Evolutionary conservation across 208 protist species (phyloP), one percentile per base, ranked within the genome.

Genomic region (Trypanosoma vivax): DNA sequence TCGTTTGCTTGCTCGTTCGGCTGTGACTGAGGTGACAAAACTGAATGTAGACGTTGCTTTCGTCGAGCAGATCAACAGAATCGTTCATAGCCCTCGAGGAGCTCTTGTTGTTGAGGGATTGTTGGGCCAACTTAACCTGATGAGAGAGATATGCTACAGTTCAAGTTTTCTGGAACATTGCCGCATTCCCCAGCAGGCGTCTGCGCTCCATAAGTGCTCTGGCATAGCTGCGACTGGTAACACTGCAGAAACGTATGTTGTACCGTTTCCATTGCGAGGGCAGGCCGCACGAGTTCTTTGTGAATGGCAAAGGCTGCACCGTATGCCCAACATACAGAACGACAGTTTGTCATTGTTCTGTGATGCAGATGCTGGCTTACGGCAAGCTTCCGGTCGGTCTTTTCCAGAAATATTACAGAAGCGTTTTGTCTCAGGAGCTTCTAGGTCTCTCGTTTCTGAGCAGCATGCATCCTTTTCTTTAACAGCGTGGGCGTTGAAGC

Each of bases 71-170:
- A 18, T 23, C 13, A 10, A 35, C 1, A 14, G 16, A 18, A 23
- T 10, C 33, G 1, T 40, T 16, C 16, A 7, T 45, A 29, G 1
- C 30, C 56, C 46, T 24, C 27, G 27, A 28, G 23, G 33, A 10
- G 19, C 37, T 13, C 16, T 25, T 35, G 24, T 30, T 3, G 33
- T 54, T 9, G 29, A 40, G 13, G 27, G 11, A 2, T 6, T 62
- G 5, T 14, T 48, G 4, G 49, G 46, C 11, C 58, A 64, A n/a
- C 25, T 64, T 31, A 13, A 64, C 2, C 39, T 64, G 58, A 30
- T 56, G 2, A 14, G 28, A 31, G 58, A 64, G 30, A 39, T 31
- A 27, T 34, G 33, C 28, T 31, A 5, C 6, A 40, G 6, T 54
- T 19, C 13, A 18, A 6, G 7, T 16, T 19, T 49, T 19, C 18